Evolutionary conservation across 345 rosid genomes (phyloP).

Genomic region (Tarenaya hassleriana): DNA sequence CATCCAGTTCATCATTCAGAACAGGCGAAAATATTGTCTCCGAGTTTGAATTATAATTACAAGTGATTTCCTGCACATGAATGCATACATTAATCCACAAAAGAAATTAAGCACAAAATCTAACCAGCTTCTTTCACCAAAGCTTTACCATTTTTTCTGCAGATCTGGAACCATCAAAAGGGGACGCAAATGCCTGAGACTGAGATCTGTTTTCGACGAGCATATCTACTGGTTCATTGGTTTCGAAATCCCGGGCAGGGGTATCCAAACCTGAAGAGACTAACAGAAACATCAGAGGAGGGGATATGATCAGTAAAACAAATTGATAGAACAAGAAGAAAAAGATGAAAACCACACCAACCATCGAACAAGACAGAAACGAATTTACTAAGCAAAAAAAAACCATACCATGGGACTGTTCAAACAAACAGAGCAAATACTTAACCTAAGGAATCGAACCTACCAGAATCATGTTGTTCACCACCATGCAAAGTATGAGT

Average conservation of each 20-base stretch:
- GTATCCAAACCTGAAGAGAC: slow-evolving; percentile 25
- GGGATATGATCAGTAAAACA: too few species aligned
- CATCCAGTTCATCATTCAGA: slow-evolving; percentile 8
- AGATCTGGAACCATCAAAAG: slow-evolving; percentile 18
- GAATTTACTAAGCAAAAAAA: neutral
- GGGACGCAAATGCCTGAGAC: slow-evolving; percentile 19
- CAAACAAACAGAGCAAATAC: neutral
- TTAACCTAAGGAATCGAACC: neutral
- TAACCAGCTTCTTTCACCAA: neutral
- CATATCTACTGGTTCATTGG: slow-evolving; percentile 26
- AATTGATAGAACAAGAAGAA: too few species aligned
- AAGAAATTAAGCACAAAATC: neutral
- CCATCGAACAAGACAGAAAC: neutral
- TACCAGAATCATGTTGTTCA: slow-evolving; percentile 20
- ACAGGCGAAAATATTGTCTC: slow-evolving; percentile 18
- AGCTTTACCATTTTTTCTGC: slow-evolving; percentile 20
- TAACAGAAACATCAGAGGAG: slow-evolving; percentile 18
- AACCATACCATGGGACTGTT: too few species aligned
- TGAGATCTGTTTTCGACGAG: slow-evolving; percentile 26
- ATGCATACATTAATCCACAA: slow-evolving; percentile 7
- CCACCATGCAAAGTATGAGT: slow-evolving; percentile 5
- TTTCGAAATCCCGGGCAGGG: slow-evolving; percentile 22
- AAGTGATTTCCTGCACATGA: slow-evolving; percentile 21
- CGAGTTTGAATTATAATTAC: neutral
- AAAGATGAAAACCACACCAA: neutral